Evolutionary conservation across 257 asterid species (phyloP).

Genomic region (Paraleonurus japonicus): DNA sequence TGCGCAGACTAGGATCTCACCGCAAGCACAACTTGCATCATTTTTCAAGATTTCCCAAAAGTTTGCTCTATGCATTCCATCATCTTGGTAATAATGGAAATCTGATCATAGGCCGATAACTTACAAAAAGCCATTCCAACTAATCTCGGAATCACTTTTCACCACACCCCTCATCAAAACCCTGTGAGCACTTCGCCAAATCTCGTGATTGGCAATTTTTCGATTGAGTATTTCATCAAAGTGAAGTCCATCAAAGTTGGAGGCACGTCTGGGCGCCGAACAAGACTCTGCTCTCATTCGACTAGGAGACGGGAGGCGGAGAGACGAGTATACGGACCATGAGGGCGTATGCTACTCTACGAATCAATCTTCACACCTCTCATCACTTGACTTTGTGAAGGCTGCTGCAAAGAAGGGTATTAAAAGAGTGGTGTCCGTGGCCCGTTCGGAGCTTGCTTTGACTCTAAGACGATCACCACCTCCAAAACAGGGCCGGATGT

Average conservation of each 20-base stretch:
- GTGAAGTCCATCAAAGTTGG: constrained; percentile 46
- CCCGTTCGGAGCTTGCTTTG: constrained; percentile 53
- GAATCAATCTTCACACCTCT: constrained; percentile 35
- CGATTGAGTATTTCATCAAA: constrained; percentile 43
- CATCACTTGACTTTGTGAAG: constrained; percentile 37
- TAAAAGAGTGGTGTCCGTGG: constrained; percentile 40
- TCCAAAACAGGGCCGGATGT: constrained; percentile 36
- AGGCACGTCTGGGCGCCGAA: constrained; percentile 29
- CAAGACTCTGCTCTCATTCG: constrained; percentile 38
- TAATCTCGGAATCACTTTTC: constrained; percentile 24
- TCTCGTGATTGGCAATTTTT: constrained; percentile 34
- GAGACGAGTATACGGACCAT: constrained; percentile 31
- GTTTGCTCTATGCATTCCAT: too few species aligned
- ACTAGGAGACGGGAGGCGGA: constrained; percentile 33
- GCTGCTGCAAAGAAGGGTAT: constrained; percentile 36
- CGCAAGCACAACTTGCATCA: constrained; percentile 43
- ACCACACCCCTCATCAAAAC: constrained; percentile 41
- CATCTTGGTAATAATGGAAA: constrained; percentile 22
- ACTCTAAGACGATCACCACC: too few species aligned
- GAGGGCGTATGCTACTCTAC: constrained; percentile 40
- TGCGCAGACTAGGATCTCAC: constrained; percentile 40
- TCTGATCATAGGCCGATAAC: constrained; percentile 32
- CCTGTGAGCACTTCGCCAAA: constrained; percentile 33
- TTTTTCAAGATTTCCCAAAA: constrained; percentile 32
- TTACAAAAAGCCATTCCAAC: constrained; percentile 25